These are phyloP conservation scores for Hevea brasiliensis DNA, from an alignment of 345 rosid genomes.

Conservation along the genomic window DNA sequence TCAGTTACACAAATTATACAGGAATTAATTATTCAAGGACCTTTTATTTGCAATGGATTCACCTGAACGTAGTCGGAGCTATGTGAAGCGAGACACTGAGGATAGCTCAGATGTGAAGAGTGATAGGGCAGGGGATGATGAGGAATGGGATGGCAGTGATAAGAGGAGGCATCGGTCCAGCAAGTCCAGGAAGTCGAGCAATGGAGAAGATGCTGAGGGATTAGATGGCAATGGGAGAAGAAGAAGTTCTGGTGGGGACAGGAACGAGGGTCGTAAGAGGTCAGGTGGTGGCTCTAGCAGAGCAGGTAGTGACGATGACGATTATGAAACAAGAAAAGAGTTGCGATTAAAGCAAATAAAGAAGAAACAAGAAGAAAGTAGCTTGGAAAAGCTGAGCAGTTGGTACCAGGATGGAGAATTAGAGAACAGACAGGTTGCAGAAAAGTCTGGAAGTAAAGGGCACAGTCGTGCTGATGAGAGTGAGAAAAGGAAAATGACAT, in stretches of 20 bases:
- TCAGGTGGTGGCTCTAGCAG: constrained; percentile 49
- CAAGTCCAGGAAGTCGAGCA: constrained; percentile 56
- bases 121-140: constrained; percentile 53
- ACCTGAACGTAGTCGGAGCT: constrained; percentile 52
- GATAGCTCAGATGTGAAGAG: constrained; percentile 44
- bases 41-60: constrained; percentile 47
- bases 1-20: not conserved
- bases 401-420: constrained; percentile 92
- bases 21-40: not conserved
- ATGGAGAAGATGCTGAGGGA: constrained; percentile 55
- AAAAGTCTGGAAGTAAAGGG: constrained; percentile 53
- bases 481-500: constrained; percentile 55
- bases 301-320: constrained; percentile 65
- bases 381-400: constrained; percentile 81
- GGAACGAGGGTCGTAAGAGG: constrained; percentile 61
- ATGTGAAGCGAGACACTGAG: constrained; percentile 44
- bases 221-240: constrained; percentile 53
- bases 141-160: constrained; percentile 58
- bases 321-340: constrained; percentile 51
- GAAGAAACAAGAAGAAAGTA: constrained; percentile 88
- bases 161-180: constrained; percentile 64
- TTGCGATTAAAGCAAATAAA: constrained; percentile 53
- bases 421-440: constrained; percentile 61
- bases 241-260: constrained; percentile 56
- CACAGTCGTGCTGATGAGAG: constrained; percentile 48